Evolutionary conservation across 257 asterid genomes (phyloP), one percentile per base, ranked within the genome.

Genomic region (Oldenlandia corymbosa): DNA sequence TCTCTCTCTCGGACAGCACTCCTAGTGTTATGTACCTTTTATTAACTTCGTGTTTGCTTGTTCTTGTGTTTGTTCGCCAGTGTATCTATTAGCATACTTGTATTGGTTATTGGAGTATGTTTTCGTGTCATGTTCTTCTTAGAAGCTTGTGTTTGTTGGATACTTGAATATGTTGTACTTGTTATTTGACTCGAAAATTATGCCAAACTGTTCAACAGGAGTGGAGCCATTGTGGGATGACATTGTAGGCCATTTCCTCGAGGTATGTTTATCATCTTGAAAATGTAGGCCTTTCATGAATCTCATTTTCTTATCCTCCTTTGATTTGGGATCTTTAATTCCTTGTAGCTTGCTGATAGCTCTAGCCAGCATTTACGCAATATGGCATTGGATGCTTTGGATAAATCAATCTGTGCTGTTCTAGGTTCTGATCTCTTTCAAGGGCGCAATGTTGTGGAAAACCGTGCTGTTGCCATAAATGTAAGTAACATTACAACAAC

Each of bases 181-280:
- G 27, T 48, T 23, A 31, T n/a, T 3, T 11, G 13, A 37, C 53
- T 54, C 47, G 13, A 59, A 13, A 27, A 57, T 48, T 48, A n/a
- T 13, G 11, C 60, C 34, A 68, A n/a, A 68, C 52, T 62, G 73
- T 26, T 64, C 69, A 69, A 73, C 88, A 92, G 99, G 99, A 79
- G 91, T 89, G 70, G 94, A 83, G 72, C 91, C 97, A 68, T 73
- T 89, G 68, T 92, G 99, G 99, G 87, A 84, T 71, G 97, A 92
- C 47, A 84, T 89, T 32, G 85, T 84, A 65, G 81, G 86, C 67
- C 97, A 92, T 79, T 92, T 92, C 68, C 80, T 85, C 64, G 97
- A 85, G 99, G 99, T 89, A 80, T 73, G 60, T 51, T 64, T 17
- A 30, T 68, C 54, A 60, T 62, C 32, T 17, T 28, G 39, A 52